Conservation (phyloP, 108 stramenopile genomes). For the Nitzschia sp. region DNA sequence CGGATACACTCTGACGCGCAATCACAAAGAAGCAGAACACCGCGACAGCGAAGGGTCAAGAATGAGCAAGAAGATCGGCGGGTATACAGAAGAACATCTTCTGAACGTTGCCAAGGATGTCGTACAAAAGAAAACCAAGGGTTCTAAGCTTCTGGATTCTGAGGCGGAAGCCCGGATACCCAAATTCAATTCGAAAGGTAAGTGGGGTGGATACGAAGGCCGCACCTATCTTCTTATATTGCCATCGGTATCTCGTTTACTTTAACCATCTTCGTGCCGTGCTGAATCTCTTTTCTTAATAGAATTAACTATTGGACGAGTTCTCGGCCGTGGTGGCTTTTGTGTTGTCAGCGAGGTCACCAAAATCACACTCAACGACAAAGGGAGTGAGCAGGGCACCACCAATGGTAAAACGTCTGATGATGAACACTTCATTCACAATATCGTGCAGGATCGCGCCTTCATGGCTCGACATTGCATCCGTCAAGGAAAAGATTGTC, state of each 20-base stretch:
- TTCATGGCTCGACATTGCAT: constrained; percentile 73
- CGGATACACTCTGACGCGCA: too few species aligned
- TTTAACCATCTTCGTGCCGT: too few species aligned
- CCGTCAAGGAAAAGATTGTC: constrained; percentile 75
- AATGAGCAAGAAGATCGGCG: constrained; percentile 38
- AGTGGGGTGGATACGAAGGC: not conserved
- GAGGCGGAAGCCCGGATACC: constrained; percentile 64
- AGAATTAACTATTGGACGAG: constrained; percentile 74
- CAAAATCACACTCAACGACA: constrained; percentile 28
- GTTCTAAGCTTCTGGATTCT: constrained; percentile 51
- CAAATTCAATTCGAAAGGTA: constrained; percentile 60
- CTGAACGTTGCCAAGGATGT: constrained; percentile 55
- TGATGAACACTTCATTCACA: constrained; percentile 64
- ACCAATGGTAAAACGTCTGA: constrained; percentile 34
- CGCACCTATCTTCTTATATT: too few species aligned
- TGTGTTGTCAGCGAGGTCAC: constrained; percentile 75
- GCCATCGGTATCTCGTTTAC: too few species aligned
- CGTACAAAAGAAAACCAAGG: constrained; percentile 59
- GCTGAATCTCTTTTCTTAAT: not conserved
- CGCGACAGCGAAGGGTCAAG: too few species aligned
- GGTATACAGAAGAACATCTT: constrained; percentile 57
- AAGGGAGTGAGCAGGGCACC: constrained; percentile 18
- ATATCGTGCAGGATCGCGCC: constrained; percentile 72
- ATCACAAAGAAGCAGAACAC: too few species aligned
- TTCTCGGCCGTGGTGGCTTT: constrained; percentile 83